Percentiles rank a stretch among this genome's conserved stretches.
phyloP scores from a whole-genome alignment of 2,329 filamentous ascomycete genomes.

The Colletotrichum camelliae region DNA sequence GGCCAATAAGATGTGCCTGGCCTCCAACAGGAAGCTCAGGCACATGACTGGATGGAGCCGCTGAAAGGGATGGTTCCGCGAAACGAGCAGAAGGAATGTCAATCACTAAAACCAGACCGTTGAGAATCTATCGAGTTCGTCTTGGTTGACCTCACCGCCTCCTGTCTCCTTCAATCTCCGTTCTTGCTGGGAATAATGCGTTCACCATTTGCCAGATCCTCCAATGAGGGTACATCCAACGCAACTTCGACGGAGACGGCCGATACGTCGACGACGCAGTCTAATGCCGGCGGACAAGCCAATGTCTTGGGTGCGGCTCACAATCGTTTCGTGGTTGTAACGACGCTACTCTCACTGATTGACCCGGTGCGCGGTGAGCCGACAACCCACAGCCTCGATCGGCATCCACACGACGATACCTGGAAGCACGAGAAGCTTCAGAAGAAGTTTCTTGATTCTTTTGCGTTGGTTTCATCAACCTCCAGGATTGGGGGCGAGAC shows the following conservation, averaged over 20 bases:
- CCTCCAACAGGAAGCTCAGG: background rate
- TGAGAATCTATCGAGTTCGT: too few species aligned
- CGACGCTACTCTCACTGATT: slow-evolving; percentile 25
- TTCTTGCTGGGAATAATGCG: too few species aligned
- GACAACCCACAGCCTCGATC: slow-evolving; percentile 11
- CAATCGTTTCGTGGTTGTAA: background rate
- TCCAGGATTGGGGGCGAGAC: slow-evolving; percentile 25
- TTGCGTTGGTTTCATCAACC: slow-evolving; percentile 34
- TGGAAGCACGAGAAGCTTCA: slow-evolving; percentile 22
- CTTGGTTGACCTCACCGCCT: too few species aligned
- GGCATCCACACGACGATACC: slow-evolving; percentile 22
- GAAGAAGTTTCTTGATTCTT: slow-evolving; percentile 37
- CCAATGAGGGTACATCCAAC: too few species aligned
- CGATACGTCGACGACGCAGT: too few species aligned
- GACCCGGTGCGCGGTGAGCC: slow-evolving; percentile 32
- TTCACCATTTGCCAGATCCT: too few species aligned
- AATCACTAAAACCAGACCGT: background rate
- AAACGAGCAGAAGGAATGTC: background rate
- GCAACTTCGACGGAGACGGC: too few species aligned
- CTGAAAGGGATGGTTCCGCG: too few species aligned
- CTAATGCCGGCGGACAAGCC: background rate
- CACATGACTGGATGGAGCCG: background rate
- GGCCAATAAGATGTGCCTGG: background rate
- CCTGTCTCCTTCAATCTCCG: too few species aligned
- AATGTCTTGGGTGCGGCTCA: background rate